phyloP scores from a whole-genome alignment of 1,284 basidiomycete species.

The Takashimella koratensis region DNA sequence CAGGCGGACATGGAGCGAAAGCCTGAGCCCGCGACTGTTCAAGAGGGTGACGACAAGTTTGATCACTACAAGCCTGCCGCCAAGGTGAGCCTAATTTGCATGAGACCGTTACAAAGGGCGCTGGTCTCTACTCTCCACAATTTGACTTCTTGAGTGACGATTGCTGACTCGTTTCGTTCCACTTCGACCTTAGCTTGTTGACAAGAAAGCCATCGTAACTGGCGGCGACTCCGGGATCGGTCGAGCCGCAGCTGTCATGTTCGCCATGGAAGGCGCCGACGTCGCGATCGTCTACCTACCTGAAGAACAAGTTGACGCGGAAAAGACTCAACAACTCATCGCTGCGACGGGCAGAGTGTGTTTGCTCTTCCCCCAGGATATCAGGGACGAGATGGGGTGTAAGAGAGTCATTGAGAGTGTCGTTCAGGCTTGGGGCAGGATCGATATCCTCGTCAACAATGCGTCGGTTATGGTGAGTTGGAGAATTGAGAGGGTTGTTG shows the following conservation, averaged over 20 bases:
- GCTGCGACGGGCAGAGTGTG: slow-evolving; percentile 26
- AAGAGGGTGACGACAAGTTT: slow-evolving; percentile 48
- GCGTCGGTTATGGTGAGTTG: slow-evolving; percentile 44
- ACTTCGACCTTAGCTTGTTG: slow-evolving; percentile 41
- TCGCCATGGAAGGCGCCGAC: slow-evolving; percentile 62
- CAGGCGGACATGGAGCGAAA: slow-evolving; percentile 40
- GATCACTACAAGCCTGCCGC: slow-evolving; percentile 47
- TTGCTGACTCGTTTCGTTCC: neutral
- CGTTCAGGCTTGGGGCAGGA: slow-evolving; percentile 39
- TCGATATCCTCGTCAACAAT: slow-evolving; percentile 48
- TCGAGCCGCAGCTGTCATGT: slow-evolving; percentile 58
- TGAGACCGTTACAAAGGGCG: no score
- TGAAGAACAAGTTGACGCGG: slow-evolving; percentile 51
- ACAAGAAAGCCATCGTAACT: slow-evolving; percentile 49
- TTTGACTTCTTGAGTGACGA: no score
- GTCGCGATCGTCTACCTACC: slow-evolving; percentile 64
- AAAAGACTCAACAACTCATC: slow-evolving; percentile 39
- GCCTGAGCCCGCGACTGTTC: slow-evolving; percentile 31
- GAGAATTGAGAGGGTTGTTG: slow-evolving; percentile 5
- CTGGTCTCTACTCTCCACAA: neutral
- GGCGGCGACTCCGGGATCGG: slow-evolving; percentile 61
- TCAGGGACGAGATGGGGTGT: slow-evolving; percentile 40
- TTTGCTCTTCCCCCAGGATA: slow-evolving; percentile 36
- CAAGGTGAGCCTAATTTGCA: slow-evolving; percentile 19
- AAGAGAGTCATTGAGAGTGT: slow-evolving; percentile 38